phyloP scores from a whole-genome alignment of 73 alveolate genomes.

The Paramecium tetraurelia region DNA sequence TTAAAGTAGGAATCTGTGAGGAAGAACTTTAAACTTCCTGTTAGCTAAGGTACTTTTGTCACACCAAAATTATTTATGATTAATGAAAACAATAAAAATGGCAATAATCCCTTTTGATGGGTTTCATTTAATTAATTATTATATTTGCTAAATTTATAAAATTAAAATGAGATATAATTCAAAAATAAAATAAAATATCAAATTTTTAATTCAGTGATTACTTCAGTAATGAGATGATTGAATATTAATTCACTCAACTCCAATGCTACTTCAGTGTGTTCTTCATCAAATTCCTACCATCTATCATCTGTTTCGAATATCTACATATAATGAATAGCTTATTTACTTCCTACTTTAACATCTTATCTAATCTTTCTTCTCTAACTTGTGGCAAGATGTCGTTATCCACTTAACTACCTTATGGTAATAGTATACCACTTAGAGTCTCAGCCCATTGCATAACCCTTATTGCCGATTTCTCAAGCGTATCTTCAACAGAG shows the following conservation, averaged over 20 bases:
- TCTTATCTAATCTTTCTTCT: conserved; percentile 64
- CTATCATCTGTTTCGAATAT: conserved; percentile 57
- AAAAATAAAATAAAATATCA: background rate
- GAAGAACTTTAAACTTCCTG: background rate
- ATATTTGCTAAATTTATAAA: background rate
- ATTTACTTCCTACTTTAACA: conserved; percentile 58
- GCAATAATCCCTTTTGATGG: background rate
- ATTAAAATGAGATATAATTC: background rate
- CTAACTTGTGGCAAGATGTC: conserved; percentile 51
- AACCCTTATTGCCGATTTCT: conserved; percentile 15
- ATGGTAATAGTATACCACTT: conserved; percentile 48
- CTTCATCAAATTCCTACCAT: conserved; percentile 69
- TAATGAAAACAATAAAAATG: background rate
- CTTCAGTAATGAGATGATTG: conserved; percentile 12
- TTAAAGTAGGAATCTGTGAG: background rate
- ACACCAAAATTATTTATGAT: conserved; percentile 27
- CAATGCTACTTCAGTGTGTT: conserved; percentile 60
- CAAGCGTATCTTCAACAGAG: conserved; percentile 4
- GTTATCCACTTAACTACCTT: conserved; percentile 26
- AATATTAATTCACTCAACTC: conserved; percentile 32
- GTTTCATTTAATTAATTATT: background rate
- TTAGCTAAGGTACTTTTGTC: conserved; percentile 9
- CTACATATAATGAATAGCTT: background rate
- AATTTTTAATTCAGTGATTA: background rate
- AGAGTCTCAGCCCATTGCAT: conserved; percentile 52